Conservation (phyloP, 2,329 filamentous ascomycete genomes). For the Phaeoacremonium minimum region DNA sequence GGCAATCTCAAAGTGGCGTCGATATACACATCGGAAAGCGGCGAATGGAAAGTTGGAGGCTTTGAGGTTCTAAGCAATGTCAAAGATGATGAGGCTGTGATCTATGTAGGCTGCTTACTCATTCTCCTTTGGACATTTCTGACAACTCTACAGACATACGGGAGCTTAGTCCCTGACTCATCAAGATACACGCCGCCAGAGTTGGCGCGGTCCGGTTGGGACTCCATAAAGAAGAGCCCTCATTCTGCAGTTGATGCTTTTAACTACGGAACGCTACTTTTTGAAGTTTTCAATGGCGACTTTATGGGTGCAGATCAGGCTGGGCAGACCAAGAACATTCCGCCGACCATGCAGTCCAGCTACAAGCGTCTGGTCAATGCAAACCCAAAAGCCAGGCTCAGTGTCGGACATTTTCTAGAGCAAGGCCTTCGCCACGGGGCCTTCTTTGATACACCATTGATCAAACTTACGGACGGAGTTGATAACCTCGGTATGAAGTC, state of each 20-base stretch:
- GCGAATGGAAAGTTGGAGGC: slow-evolving; percentile 94
- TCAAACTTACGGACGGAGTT: slow-evolving; percentile 87
- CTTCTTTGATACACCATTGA: slow-evolving; percentile 91
- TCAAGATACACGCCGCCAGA: slow-evolving; percentile 84
- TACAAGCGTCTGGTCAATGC: slow-evolving; percentile 87
- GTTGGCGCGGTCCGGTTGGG: slow-evolving; percentile 84
- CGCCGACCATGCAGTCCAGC: slow-evolving; percentile 81
- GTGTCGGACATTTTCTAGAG: slow-evolving; percentile 80
- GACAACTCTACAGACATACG: slow-evolving; percentile 62
- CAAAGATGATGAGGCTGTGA: slow-evolving; percentile 91
- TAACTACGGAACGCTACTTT: slow-evolving; percentile 77
- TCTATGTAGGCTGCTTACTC: slow-evolving; percentile 66
- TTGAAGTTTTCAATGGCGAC: slow-evolving; percentile 86
- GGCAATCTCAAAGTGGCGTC: slow-evolving; percentile 81
- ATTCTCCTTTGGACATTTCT: too few species aligned
- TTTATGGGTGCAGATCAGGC: slow-evolving; percentile 75
- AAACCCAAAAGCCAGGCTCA: slow-evolving; percentile 85
- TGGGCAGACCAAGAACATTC: slow-evolving; percentile 80
- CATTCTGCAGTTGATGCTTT: slow-evolving; percentile 83
- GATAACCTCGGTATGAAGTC: slow-evolving; percentile 89
- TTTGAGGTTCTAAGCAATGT: slow-evolving; percentile 92
- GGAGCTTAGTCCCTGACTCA: slow-evolving; percentile 81
- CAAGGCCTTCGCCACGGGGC: slow-evolving; percentile 77
- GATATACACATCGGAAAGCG: slow-evolving; percentile 90
- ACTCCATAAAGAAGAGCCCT: slow-evolving; percentile 78